Percentiles rank a stretch among this genome's conserved stretches.
Conservation (phyloP, 129 eudicot genomes). For the Oenanthe sinensis region DNA sequence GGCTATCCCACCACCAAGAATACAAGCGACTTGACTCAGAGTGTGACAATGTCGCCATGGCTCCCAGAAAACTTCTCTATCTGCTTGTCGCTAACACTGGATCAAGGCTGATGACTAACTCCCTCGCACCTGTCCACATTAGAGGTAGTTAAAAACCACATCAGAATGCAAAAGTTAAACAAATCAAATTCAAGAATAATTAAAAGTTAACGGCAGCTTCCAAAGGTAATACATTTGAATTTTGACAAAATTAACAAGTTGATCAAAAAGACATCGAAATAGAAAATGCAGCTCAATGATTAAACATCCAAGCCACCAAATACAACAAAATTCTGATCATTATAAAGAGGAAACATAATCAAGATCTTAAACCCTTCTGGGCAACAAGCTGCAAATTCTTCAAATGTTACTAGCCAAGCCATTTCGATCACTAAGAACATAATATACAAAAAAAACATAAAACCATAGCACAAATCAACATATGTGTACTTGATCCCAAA, state of each 20-base stretch:
- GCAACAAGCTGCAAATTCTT: background rate
- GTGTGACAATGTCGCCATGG: constrained; percentile 45
- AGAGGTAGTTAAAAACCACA: background rate
- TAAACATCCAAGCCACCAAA: background rate
- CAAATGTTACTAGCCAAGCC: background rate
- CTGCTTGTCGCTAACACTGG: constrained; percentile 11
- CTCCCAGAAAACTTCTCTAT: constrained; percentile 20
- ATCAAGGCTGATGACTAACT: background rate
- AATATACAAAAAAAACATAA: background rate
- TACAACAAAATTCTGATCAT: constrained; percentile 12
- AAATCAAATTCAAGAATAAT: background rate
- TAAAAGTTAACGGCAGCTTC: constrained; percentile 2
- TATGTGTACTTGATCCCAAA: background rate
- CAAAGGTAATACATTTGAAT: background rate
- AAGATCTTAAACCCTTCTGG: constrained; percentile 11
- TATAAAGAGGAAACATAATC: background rate
- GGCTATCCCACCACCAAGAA: constrained; percentile 99
- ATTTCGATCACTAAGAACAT: background rate
- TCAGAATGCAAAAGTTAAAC: constrained; percentile 5
- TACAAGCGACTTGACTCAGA: constrained; percentile 73
- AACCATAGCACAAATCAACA: background rate
- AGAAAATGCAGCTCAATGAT: background rate
- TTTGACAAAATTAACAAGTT: background rate
- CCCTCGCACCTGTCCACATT: background rate
- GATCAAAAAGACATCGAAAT: background rate